Evolutionary conservation across 257 asterid genomes (phyloP).

Genomic region (Nicotiana sylvestris): DNA sequence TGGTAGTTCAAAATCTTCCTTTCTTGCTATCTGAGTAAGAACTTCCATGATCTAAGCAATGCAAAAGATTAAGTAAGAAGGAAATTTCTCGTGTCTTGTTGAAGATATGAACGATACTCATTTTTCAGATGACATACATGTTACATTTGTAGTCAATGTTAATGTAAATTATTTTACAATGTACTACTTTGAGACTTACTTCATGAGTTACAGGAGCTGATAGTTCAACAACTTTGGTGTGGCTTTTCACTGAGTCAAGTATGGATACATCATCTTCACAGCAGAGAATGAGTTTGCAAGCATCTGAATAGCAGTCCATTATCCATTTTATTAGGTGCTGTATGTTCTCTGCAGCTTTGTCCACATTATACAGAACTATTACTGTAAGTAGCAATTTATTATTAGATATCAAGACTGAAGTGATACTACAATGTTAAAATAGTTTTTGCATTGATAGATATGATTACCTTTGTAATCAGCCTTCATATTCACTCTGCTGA

Average conservation of each 20-base stretch:
- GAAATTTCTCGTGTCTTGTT: not conserved
- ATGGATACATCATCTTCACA: conserved; percentile 67
- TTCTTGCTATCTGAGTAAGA: conserved; percentile 68
- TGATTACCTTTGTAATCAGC: conserved; percentile 63
- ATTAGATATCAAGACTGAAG: not conserved
- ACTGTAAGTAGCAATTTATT: conserved; percentile 31
- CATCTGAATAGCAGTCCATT: conserved; percentile 79
- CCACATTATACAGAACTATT: conserved; percentile 67
- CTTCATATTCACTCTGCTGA: conserved; percentile 42
- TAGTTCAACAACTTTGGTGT: conserved; percentile 53
- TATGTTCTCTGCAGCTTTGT: conserved; percentile 72
- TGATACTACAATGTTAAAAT: not conserved
- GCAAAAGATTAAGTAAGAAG: not conserved
- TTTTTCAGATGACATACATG: not conserved
- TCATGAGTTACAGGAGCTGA: conserved; percentile 65
- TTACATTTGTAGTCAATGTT: not conserved
- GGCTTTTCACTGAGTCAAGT: conserved; percentile 59
- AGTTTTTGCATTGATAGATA: not conserved
- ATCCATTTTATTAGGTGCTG: conserved; percentile 82
- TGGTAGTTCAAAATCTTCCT: conserved; percentile 69
- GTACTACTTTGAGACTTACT: conserved; percentile 31
- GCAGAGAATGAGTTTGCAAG: conserved; percentile 70
- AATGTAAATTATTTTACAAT: not conserved
- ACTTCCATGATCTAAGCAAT: conserved; percentile 59
- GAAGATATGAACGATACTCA: not conserved